phyloP scores from a whole-genome alignment of 2,329 filamentous ascomycete genomes.

The Fusarium sp. region DNA sequence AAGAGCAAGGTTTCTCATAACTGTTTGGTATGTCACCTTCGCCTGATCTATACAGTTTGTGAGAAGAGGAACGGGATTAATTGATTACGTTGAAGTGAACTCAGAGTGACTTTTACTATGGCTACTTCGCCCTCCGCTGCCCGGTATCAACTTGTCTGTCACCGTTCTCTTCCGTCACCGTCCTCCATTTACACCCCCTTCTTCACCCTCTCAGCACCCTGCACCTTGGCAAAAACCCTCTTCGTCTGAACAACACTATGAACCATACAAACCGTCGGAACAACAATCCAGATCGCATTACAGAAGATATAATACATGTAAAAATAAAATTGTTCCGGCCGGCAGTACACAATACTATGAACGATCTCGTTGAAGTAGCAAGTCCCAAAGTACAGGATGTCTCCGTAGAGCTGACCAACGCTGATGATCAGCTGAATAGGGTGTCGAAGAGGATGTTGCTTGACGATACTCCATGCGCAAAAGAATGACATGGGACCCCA shows the following conservation, averaged over 20 bases:
- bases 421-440: conserved; percentile 61
- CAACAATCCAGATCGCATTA: conserved; percentile 66
- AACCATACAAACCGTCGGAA: conserved; percentile 54
- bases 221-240: conserved; percentile 45
- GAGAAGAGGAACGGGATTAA: background rate
- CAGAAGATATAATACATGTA: conserved; percentile 65
- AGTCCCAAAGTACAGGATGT: conserved; percentile 64
- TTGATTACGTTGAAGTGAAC: background rate
- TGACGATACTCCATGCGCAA: conserved; percentile 58
- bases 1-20: too few relatives aligned
- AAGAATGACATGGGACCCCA: conserved; percentile 67
- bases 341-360: conserved; percentile 57
- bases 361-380: conserved; percentile 57
- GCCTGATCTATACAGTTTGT: background rate
- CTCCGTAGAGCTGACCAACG: conserved; percentile 63
- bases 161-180: too few relatives aligned
- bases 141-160: background rate
- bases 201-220: conserved; percentile 43
- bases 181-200: conserved; percentile 33
- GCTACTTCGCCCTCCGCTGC: too few relatives aligned
- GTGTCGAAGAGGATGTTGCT: conserved; percentile 59
- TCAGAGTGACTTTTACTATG: background rate
- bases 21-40: background rate
- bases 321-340: conserved; percentile 65
- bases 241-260: conserved; percentile 45